Conservation (phyloP, 768 basidiomycete genomes). For the Trametes sanguinea region DNA sequence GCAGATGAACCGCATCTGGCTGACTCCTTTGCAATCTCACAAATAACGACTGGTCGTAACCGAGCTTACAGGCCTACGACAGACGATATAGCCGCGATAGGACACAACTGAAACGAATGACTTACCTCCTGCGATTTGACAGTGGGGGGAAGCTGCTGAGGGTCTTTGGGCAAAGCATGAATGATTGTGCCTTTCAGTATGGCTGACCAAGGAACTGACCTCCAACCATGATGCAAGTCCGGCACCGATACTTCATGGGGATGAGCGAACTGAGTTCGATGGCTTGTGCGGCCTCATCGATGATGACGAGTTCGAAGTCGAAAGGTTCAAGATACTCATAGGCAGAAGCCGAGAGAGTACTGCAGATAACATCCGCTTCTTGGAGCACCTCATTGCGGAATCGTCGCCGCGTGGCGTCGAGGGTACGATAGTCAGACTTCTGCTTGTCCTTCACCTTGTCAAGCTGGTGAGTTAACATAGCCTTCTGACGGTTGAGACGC, state of each 20-base stretch:
- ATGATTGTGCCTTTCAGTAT: not conserved
- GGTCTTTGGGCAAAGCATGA: conserved; percentile 47
- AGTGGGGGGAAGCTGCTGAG: conserved; percentile 95
- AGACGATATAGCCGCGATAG: not conserved
- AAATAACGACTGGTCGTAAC: conserved; percentile 91
- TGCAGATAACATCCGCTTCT: conserved; percentile 92
- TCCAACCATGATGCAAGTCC: conserved; percentile 91
- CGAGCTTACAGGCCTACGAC: conserved; percentile 60
- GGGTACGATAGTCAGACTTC: conserved; percentile 75
- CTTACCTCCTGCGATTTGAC: conserved; percentile 67
- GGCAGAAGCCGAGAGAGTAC: conserved; percentile 91
- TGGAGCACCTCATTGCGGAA: conserved; percentile 74
- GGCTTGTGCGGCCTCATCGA: conserved; percentile 97
- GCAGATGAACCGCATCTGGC: conserved; percentile 83
- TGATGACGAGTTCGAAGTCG: conserved; percentile 94
- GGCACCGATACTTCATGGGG: conserved; percentile 85
- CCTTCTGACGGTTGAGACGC: conserved; percentile 63
- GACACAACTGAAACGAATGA: not conserved
- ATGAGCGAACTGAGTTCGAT: conserved; percentile 95
- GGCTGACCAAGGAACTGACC: conserved; percentile 42
- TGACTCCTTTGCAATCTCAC: conserved; percentile 82
- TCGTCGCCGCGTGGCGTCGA: conserved; percentile 79
- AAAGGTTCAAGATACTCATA: conserved; percentile 81
- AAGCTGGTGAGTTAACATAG: conserved; percentile 63
- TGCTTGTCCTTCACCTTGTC: conserved; percentile 82